These are phyloP conservation scores for Ogataea methanolica DNA, from an alignment of 805 yeast species.

Conservation along the genomic window DNA sequence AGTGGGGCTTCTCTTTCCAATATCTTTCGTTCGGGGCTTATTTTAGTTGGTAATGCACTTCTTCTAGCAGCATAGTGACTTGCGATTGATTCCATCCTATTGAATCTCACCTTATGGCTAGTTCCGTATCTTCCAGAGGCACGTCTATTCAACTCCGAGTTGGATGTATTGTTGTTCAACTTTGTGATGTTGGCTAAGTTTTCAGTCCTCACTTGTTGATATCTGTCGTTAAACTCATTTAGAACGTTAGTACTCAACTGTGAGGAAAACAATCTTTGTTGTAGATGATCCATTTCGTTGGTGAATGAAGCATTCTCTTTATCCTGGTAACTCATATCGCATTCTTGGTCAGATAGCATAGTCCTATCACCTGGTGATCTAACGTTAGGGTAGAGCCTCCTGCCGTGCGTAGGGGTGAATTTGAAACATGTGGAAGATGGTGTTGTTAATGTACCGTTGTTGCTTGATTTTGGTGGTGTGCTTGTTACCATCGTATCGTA, in stretches of 20 bases:
- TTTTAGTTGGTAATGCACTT: conserved; percentile 2
- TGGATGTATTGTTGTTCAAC: conserved; percentile 10
- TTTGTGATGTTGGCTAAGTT: conserved; percentile 21
- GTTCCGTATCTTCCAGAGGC: conserved; percentile 38
- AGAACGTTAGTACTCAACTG: conserved; percentile 41
- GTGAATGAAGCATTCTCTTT: conserved; percentile 26
- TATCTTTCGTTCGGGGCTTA: conserved; percentile 1
- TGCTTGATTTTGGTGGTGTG: conserved; percentile 13
- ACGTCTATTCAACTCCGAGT: conserved; percentile 10
- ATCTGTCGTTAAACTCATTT: conserved; percentile 39
- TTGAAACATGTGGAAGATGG: conserved; percentile 24
- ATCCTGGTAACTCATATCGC: conserved; percentile 26
- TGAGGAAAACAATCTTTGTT: conserved; percentile 44
- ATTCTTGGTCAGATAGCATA: conserved; percentile 8
- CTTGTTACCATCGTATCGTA: conserved; percentile 2
- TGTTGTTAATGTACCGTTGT: conserved; percentile 5
- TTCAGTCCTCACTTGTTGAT: conserved; percentile 33
- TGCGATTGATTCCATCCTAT: conserved; percentile 47
- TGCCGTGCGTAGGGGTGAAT: conserved; percentile 29
- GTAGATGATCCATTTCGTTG: conserved; percentile 31
- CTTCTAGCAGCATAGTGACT: conserved; percentile 42
- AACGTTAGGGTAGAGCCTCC: conserved; percentile 22
- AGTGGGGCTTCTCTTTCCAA: background rate
- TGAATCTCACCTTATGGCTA: conserved; percentile 41
- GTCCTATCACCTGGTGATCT: conserved; percentile 10